A percentile compares a stretch with the other conserved stretches of the same genome.
phyloP scores from a whole-genome alignment of 306 rosid genomes.

The Rosa persica region DNA sequence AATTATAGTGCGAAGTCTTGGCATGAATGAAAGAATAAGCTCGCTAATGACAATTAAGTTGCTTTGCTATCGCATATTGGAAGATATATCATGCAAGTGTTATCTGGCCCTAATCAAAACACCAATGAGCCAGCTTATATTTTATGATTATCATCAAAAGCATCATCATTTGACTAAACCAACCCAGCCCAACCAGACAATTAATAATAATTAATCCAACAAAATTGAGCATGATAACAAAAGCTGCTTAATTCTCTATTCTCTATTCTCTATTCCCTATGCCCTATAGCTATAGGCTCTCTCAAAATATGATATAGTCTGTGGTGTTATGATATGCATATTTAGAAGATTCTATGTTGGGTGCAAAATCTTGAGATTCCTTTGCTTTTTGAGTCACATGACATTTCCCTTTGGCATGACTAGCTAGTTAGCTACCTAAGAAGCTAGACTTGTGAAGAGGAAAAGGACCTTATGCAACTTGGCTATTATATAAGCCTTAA shows the following conservation, averaged over 20 bases:
- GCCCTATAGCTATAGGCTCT: not conserved
- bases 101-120: not conserved
- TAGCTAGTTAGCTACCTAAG: not conserved
- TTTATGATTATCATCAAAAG: not conserved
- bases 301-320: not conserved
- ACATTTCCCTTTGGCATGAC: conserved; percentile 29
- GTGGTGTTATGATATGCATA: not conserved
- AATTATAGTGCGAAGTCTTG: not conserved
- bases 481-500: conserved; percentile 6
- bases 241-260: not conserved
- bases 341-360: conserved; percentile 36
- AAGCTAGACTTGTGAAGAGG: not conserved
- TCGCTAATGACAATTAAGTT: not conserved
- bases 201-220: not conserved
- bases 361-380: conserved; percentile 47
- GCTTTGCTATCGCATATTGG: not conserved
- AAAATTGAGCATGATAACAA: not conserved
- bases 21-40: not conserved
- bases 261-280: not conserved
- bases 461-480: not conserved
- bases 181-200: not conserved
- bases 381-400: conserved; percentile 36
- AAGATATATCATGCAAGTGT: not conserved
- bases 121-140: not conserved
- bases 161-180: conserved; percentile 1